Conservation (phyloP, 108 stramenopile genomes). For the Chaetoceros tenuissimus region DNA sequence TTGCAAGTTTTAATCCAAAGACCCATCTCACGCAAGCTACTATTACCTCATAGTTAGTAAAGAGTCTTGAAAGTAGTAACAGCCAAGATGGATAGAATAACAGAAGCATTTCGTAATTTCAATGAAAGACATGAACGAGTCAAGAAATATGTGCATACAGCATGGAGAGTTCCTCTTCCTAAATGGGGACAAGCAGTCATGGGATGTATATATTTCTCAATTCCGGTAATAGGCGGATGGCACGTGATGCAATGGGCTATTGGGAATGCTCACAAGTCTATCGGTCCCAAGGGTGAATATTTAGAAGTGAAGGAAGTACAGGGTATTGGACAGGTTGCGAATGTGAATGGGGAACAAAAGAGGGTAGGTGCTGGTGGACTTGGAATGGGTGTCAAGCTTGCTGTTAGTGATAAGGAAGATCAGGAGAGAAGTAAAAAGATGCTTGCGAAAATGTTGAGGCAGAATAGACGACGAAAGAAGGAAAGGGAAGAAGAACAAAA, state of each 20-base stretch:
- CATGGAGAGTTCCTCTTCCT: constrained; percentile 59
- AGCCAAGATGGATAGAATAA: neutral
- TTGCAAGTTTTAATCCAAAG: no score
- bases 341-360: constrained; percentile 24
- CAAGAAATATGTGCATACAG: constrained; percentile 38
- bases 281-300: constrained; percentile 41
- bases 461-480: constrained; percentile 24
- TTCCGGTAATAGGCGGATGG: constrained; percentile 68
- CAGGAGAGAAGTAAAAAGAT: constrained; percentile 55
- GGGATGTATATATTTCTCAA: constrained; percentile 63
- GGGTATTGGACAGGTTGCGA: constrained; percentile 40
- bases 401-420: constrained; percentile 37
- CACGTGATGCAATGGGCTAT: constrained; percentile 60
- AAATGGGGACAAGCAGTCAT: constrained; percentile 57
- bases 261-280: constrained; percentile 42
- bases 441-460: constrained; percentile 48
- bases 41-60: no score
- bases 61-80: no score
- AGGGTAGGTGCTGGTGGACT: constrained; percentile 60
- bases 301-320: constrained; percentile 28
- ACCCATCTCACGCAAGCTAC: no score
- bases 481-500: constrained; percentile 18
- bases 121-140: constrained; percentile 25
- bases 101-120: constrained; percentile 2
- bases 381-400: constrained; percentile 65